Evolutionary conservation across 768 basidiomycete genomes (phyloP).

Genomic region (Suillus fuscotomentosus): DNA sequence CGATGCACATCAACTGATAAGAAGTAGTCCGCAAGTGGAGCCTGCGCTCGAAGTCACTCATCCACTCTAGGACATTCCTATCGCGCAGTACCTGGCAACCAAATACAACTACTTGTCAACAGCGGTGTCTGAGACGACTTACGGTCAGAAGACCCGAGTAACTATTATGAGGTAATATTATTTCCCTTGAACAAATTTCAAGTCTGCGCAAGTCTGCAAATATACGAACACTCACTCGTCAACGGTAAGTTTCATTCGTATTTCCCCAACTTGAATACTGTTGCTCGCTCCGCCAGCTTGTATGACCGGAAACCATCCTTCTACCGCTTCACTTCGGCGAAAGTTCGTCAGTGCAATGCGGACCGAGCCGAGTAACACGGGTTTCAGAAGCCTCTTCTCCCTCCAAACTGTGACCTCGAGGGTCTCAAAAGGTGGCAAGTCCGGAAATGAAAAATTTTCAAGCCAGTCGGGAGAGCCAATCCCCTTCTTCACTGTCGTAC

Average conservation of each 20-base stretch:
- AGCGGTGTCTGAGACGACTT: slow-evolving; percentile 15
- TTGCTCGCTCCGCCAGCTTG: slow-evolving; percentile 45
- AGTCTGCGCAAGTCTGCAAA: neutral
- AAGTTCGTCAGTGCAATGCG: slow-evolving; percentile 69
- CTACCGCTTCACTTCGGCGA: slow-evolving; percentile 67
- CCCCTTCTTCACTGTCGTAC: slow-evolving; percentile 72
- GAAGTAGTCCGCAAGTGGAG: slow-evolving; percentile 65
- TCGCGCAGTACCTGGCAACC: slow-evolving; percentile 36
- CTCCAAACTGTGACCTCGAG: slow-evolving; percentile 68
- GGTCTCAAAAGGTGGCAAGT: slow-evolving; percentile 76
- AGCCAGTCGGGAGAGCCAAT: slow-evolving; percentile 77
- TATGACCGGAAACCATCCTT: slow-evolving; percentile 85
- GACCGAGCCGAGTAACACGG: slow-evolving; percentile 56
- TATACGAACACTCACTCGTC: slow-evolving; percentile 56
- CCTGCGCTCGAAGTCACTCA: slow-evolving; percentile 65
- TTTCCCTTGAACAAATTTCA: slow-evolving; percentile 51
- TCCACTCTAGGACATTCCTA: slow-evolving; percentile 73
- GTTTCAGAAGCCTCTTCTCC: slow-evolving; percentile 63
- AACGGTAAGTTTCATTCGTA: slow-evolving; percentile 69
- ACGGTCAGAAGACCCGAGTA: slow-evolving; percentile 66
- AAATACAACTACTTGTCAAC: neutral
- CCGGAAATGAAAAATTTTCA: slow-evolving; percentile 70
- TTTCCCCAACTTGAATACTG: slow-evolving; percentile 69
- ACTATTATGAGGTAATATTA: slow-evolving; percentile 66
- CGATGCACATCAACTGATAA: slow-evolving; percentile 63